phyloP scores from a whole-genome alignment of 768 basidiomycete species.

The Baorangia bicolor region DNA sequence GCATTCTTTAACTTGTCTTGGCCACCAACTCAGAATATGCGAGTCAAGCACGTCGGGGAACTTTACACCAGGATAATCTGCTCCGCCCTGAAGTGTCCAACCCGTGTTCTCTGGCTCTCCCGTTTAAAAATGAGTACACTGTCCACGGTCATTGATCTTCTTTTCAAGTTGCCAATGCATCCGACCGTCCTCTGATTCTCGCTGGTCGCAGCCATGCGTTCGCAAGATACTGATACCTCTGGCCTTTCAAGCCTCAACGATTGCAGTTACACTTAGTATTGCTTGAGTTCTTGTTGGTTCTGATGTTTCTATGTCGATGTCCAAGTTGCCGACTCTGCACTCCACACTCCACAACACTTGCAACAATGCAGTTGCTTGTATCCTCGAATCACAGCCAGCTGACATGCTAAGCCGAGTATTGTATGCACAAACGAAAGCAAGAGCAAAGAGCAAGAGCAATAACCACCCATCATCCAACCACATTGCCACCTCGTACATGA shows the following conservation, averaged over 20 bases:
- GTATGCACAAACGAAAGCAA: conserved; percentile 4
- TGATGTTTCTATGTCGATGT: not conserved
- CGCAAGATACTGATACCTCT: not conserved
- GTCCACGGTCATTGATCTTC: not conserved
- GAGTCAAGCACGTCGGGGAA: not conserved
- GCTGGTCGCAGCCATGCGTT: not conserved
- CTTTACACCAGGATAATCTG: not conserved
- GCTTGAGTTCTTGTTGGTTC: not conserved
- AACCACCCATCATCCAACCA: not conserved
- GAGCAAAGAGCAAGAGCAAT: not conserved
- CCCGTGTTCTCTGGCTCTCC: not conserved
- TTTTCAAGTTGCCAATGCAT: not conserved
- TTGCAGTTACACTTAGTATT: not conserved
- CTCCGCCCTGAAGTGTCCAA: not conserved
- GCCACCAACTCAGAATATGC: not conserved
- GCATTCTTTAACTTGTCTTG: not conserved
- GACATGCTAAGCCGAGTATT: not conserved
- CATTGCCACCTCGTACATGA: not conserved
- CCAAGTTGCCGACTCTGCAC: not conserved
- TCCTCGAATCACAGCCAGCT: not conserved
- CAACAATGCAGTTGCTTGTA: not conserved
- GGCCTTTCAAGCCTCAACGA: not conserved
- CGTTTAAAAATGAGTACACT: not conserved
- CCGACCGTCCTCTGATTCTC: not conserved
- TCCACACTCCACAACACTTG: not conserved